Base-by-base conservation (phyloP, 2,329 filamentous ascomycete genomes). In the Fusarium temperatum region DNA sequence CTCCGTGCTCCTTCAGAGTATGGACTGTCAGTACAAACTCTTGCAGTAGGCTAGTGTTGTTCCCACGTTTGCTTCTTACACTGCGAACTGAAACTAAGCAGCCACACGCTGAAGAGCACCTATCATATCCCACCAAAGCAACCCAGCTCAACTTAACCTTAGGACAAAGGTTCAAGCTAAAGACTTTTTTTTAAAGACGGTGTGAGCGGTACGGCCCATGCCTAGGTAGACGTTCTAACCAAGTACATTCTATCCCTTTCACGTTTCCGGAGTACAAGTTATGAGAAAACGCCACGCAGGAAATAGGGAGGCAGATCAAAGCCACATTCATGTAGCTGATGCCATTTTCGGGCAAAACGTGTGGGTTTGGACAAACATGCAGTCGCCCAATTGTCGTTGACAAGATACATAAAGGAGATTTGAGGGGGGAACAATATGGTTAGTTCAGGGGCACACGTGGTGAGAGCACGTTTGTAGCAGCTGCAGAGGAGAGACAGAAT, bases 151-250 rank as follows among this genome's bases (percentile, higher is more conserved):
- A 15, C 5, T 18, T 35, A 26, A 26, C 13, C 13, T 28, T 15
- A 48, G 13, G 45, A 22, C 20, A 17, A 14, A 56, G 20, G 39
- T 17, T 26, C 18, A 26, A 53, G 39, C 54, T 57, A 45, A 57
- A 45, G 14, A 59, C 24, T 45, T 18, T 20, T 12, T 8, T 24
- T 17, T 36, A 50, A 18, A 45, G n/a, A 47, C 48, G 30, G 59
- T 68, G 67, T 74, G 67, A 74, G 71, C 71, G 71, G 71, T 60
- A 72, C 71, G 71, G 71, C 71, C 71, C 71, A 74, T 74, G 39
- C 71, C 70, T 56, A 47, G 35, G 32, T 35, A 35, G 32, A 48
- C 26, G 35, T 41, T 45, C 45, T 66, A 67, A 42, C 24, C 32
- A 53, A 35, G 32, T 5, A 36, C 12, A 22, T 9, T 53, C 32